Conservation (phyloP, 805 yeast genomes). For the Saturnispora quitensis region DNA sequence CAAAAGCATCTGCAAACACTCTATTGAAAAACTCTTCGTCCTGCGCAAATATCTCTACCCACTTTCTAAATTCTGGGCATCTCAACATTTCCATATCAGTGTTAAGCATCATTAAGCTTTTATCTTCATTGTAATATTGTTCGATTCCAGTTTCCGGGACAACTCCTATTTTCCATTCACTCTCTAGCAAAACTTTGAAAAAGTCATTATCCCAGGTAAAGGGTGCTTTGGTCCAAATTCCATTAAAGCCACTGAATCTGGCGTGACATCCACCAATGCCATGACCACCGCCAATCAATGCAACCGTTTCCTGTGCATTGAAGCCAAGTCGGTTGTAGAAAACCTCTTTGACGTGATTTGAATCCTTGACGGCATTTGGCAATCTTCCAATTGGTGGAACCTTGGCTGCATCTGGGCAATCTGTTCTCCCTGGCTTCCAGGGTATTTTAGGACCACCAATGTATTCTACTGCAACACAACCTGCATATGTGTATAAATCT, state of each 20-base stretch:
- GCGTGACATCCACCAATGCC: constrained; percentile 70
- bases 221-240: constrained; percentile 38
- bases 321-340: constrained; percentile 56
- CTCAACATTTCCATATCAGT: constrained; percentile 60
- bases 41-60: constrained; percentile 60
- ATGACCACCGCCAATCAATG: constrained; percentile 70
- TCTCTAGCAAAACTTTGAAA: constrained; percentile 39
- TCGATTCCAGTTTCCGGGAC: constrained; percentile 35
- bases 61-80: constrained; percentile 48
- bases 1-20: constrained; percentile 61
- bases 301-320: constrained; percentile 63
- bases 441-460: constrained; percentile 68
- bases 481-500: constrained; percentile 72
- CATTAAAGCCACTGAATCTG: constrained; percentile 39
- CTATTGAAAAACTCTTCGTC: constrained; percentile 53
- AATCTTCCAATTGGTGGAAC: constrained; percentile 62
- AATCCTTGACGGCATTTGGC: constrained; percentile 63
- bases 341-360: constrained; percentile 53
- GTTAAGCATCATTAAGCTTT: constrained; percentile 71
- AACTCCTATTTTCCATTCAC: constrained; percentile 30
- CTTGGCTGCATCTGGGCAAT: constrained; percentile 38
- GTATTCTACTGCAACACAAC: constrained; percentile 70
- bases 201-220: constrained; percentile 35
- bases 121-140: constrained; percentile 32
- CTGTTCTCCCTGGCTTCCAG: constrained; percentile 80